Percentiles rank a stretch among this genome's conserved stretches.
phyloP scores from a whole-genome alignment of 306 rosid genomes.

The Medicago truncatula region DNA sequence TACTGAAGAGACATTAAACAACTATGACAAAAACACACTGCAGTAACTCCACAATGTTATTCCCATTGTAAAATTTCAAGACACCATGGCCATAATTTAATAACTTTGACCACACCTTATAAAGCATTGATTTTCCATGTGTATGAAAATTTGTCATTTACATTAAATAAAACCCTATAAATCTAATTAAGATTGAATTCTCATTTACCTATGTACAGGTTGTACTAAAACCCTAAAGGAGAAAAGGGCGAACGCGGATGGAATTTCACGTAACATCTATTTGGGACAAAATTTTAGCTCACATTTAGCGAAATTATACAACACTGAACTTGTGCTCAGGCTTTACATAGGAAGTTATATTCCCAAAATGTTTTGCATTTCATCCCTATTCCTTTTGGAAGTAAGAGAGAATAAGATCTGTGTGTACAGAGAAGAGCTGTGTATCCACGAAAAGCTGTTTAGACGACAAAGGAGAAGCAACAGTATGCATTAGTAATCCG shows the following conservation, averaged over 20 bases:
- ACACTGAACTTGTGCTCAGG: conserved; percentile 64
- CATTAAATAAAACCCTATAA: conserved; percentile 39
- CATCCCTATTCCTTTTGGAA: conserved; percentile 83
- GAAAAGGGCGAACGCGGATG: neutral
- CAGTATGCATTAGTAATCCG: conserved; percentile 22
- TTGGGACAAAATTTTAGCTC: conserved; percentile 38
- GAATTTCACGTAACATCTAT: conserved; percentile 25
- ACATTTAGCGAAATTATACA: conserved; percentile 48
- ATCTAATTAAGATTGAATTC: conserved; percentile 20
- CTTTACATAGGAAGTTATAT: conserved; percentile 40
- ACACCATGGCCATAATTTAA: neutral
- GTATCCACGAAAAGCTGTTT: conserved; percentile 91
- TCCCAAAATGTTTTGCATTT: conserved; percentile 27
- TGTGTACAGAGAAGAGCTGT: conserved; percentile 90
- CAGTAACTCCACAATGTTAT: too few relatives aligned
- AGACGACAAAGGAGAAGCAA: conserved; percentile 39
- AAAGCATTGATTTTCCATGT: conserved; percentile 23
- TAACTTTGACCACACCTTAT: neutral
- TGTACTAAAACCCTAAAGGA: conserved; percentile 21
- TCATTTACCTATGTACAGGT: conserved; percentile 48
- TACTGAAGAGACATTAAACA: too few relatives aligned
- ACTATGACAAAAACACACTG: too few relatives aligned
- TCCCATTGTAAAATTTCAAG: neutral
- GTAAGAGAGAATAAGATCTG: conserved; percentile 93
- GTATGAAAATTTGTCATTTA: conserved; percentile 42